Evolutionary conservation across 495 filamentous ascomycete species (phyloP).

Genomic region (Aspergillus funiculosus): DNA sequence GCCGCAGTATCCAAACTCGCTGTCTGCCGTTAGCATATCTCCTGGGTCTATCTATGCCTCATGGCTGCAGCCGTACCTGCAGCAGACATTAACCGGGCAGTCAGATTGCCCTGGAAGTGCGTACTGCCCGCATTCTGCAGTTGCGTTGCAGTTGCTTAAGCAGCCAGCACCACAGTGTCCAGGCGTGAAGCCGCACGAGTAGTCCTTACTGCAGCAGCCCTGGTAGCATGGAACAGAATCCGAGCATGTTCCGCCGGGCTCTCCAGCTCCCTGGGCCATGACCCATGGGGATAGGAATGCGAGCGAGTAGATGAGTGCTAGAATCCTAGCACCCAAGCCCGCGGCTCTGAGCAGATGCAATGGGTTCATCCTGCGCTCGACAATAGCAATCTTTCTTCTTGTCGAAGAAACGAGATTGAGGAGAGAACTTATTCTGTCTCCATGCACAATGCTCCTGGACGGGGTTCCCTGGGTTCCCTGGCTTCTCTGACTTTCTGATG

Average conservation of each 20-base stretch:
- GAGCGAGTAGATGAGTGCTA: no score
- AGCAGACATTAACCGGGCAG: slow-evolving; percentile 32
- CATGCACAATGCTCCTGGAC: no score
- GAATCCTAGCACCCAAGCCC: no score
- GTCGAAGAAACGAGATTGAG: no score
- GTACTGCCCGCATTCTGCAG: slow-evolving; percentile 30
- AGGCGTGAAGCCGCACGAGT: slow-evolving; percentile 4
- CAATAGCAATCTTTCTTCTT: no score
- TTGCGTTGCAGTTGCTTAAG: slow-evolving; percentile 27
- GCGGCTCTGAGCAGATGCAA: no score
- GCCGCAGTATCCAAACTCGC: slow-evolving; percentile 5
- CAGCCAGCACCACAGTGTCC: slow-evolving; percentile 6
- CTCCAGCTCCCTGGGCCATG: neutral
- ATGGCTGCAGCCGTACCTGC: slow-evolving; percentile 18
- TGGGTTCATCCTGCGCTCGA: no score
- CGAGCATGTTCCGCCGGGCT: slow-evolving; percentile 2
- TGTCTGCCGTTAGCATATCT: no score
- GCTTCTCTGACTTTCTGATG: no score
- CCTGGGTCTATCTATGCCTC: neutral
- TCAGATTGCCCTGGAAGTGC: slow-evolving; percentile 12
- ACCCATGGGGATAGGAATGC: no score
- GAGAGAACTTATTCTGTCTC: no score
- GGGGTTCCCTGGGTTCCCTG: no score
- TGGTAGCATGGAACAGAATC: slow-evolving; percentile 1
- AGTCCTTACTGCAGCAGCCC: slow-evolving; percentile 2